Evolutionary conservation across 768 basidiomycete genomes (phyloP).

Genomic region (Suillus brevipes): DNA sequence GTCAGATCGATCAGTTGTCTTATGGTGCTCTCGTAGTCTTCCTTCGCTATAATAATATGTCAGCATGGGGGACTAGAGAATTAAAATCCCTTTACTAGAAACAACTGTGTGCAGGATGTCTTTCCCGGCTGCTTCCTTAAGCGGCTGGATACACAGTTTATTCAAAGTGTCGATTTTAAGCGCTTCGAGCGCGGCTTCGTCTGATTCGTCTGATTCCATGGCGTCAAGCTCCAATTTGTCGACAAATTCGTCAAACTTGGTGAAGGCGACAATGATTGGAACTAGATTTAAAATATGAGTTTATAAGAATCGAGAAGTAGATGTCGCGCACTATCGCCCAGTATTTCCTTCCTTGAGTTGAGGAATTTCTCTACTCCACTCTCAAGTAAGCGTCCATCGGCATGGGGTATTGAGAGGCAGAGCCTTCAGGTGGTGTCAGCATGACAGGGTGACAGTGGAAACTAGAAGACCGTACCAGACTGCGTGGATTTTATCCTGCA

Average conservation of each 20-base stretch:
- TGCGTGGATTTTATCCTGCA: constrained; percentile 17
- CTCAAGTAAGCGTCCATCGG: constrained; percentile 9
- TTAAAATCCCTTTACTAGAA: constrained; percentile 5
- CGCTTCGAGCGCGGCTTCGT: background rate
- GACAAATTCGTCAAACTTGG: constrained; percentile 8
- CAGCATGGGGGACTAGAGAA: background rate
- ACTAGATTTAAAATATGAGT: background rate
- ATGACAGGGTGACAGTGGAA: background rate
- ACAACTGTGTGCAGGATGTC: constrained; percentile 7
- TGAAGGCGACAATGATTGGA: constrained; percentile 11
- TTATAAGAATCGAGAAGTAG: background rate
- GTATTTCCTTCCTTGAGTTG: constrained; percentile 2
- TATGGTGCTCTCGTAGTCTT: constrained; percentile 7
- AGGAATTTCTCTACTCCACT: constrained; percentile 5
- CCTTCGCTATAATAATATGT: background rate
- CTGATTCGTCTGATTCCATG: background rate
- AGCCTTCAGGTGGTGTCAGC: background rate
- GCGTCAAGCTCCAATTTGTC: constrained; percentile 4
- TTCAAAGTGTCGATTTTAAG: background rate
- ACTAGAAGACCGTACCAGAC: constrained; percentile 12
- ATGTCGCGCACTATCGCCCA: constrained; percentile 6
- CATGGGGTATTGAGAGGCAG: constrained; percentile 10
- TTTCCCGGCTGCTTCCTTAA: background rate
- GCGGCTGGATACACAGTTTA: constrained; percentile 8
- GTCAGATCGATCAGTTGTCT: constrained; percentile 9